Evolutionary conservation across 805 yeast species (phyloP), one percentile per base, ranked within the genome.

Genomic region (Suhomyces kilbournensis): DNA sequence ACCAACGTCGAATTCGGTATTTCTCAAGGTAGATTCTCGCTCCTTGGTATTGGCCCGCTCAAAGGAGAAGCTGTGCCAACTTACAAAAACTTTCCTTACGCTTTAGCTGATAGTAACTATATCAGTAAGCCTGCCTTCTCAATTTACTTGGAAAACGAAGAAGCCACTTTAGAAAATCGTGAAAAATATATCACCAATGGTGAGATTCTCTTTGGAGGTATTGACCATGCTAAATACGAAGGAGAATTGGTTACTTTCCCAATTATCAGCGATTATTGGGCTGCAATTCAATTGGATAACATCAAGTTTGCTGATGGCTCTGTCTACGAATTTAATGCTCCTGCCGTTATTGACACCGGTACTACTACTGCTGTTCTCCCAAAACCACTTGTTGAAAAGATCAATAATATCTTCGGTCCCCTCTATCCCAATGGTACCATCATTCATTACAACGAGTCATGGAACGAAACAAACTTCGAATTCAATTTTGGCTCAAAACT

Each of bases 191-290:
- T 17, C 14, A 38, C 42, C 23, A 38, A 19, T 38, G 42, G 23
- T 38, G 42, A 14, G 14, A 71, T 87, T 17, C 64, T 87, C 45
- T 87, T 87, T 71, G 93, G 93, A 44, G 94, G 85, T 25, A 78
- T 83, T 23, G 93, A 87, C 61, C 81, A 78, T 53, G 75, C 80
- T 34, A 86, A 85, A 66, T 85, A 81, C 64, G 50, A 67, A 0
- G 90, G 90, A 22, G 63, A 60, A 2, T 60, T 77, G 54, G 56
- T 54, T 26, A 59, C 69, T 1, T 56, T 74, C 45, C 71, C 68
- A 1, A 53, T 75, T 10, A 12, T 30, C 6, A 10, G 10, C 30
- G 2, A 4, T 1, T 1, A 2, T 7, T 15, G 22, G 42, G 42
- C 23, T 38, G 38, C 40, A 6, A 19, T 45, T 14, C 8, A 28